A percentile compares a stretch with the other conserved stretches of the same genome.
These are phyloP conservation scores for Nannochloropsis granulata DNA, from an alignment of 108 stramenopile species.

Conservation along the genomic window DNA sequence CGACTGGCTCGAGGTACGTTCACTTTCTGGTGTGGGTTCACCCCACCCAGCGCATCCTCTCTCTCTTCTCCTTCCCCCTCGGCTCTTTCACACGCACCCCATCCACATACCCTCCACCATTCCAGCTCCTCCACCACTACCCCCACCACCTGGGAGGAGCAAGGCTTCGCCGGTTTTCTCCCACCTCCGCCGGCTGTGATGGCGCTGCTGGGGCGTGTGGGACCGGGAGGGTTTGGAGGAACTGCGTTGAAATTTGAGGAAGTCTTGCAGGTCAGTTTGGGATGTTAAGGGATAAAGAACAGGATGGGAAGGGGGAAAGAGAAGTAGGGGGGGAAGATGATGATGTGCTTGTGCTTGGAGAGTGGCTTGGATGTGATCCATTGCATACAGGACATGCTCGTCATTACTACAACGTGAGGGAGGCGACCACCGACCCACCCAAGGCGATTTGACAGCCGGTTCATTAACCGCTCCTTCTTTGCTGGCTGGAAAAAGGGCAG, in stretches of 20 bases:
- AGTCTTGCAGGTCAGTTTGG: background rate
- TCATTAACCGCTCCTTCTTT: too few species aligned
- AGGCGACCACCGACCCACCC: too few species aligned
- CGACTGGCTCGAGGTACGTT: background rate
- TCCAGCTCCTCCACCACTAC: background rate
- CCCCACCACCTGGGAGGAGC: background rate
- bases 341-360: too few species aligned
- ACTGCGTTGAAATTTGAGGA: background rate
- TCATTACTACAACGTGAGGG: too few species aligned
- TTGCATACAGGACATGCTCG: too few species aligned
- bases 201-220: background rate
- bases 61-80: background rate
- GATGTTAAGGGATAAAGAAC: too few species aligned
- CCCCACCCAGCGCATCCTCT: background rate
- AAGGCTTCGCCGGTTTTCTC: background rate
- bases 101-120: background rate
- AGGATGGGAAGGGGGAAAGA: too few species aligned
- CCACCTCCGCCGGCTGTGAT: background rate
- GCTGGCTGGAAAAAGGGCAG: too few species aligned
- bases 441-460: too few species aligned
- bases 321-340: too few species aligned
- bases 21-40: background rate
- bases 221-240: background rate
- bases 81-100: background rate
- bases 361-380: too few species aligned